These are phyloP conservation scores for Bryum argenteum DNA, from an alignment of 225 moss, liverwort and hornwort genomes.

Conservation along the genomic window DNA sequence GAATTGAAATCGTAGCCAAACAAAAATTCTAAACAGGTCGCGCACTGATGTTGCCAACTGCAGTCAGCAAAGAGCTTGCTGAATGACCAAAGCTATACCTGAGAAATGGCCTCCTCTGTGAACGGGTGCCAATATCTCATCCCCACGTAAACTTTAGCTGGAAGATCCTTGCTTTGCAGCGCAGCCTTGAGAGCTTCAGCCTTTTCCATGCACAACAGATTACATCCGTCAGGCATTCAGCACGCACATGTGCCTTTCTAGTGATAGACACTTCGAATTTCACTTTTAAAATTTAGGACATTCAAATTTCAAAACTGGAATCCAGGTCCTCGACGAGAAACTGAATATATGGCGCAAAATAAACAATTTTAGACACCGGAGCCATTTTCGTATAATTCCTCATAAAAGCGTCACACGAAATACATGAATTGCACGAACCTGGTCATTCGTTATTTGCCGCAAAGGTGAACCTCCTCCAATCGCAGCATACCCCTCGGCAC, in stretches of 20 bases:
- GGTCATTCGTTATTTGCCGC: conserved; percentile 82
- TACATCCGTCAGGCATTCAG: conserved; percentile 20
- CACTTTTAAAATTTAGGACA: neutral
- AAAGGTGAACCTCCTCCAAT: conserved; percentile 97
- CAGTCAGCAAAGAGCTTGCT: conserved; percentile 3
- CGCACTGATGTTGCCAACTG: neutral
- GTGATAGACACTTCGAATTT: too few species aligned
- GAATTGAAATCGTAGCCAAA: conserved; percentile 8
- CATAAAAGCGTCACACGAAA: conserved; percentile 2
- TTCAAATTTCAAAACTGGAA: neutral
- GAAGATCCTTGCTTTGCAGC: conserved; percentile 67
- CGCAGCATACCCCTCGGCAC: conserved; percentile 86
- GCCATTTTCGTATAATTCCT: conserved; percentile 1
- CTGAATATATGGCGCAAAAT: neutral
- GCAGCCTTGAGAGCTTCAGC: conserved; percentile 78
- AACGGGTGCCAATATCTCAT: conserved; percentile 99
- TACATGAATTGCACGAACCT: conserved; percentile 48
- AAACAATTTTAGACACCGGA: neutral
- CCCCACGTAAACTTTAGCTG: conserved; percentile 92
- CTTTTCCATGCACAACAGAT: conserved; percentile 38
- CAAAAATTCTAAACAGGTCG: conserved; percentile 10
- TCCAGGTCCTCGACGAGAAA: conserved; percentile 2
- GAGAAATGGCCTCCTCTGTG: conserved; percentile 92
- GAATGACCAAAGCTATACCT: conserved; percentile 41
- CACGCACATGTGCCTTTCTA: too few species aligned